Conservation (phyloP, 257 asterid species). For the Haberlea rhodopensis region DNA sequence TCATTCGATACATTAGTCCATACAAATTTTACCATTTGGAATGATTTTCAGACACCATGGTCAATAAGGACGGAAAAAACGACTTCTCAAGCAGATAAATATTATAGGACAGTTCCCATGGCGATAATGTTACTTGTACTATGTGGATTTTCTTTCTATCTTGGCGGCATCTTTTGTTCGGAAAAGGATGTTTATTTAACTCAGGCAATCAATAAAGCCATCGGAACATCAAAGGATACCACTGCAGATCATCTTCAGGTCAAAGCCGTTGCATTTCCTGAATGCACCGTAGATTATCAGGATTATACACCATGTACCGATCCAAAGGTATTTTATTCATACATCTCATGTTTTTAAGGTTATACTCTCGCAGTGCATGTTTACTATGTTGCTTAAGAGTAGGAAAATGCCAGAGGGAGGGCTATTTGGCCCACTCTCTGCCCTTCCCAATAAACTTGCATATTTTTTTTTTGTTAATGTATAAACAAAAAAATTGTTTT, state of each 20-base stretch:
- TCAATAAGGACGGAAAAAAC: constrained; percentile 49
- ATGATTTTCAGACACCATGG: constrained; percentile 37
- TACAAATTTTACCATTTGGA: constrained; percentile 10
- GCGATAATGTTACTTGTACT: constrained; percentile 44
- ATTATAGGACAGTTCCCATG: constrained; percentile 37
- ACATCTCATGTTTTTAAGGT: constrained; percentile 11
- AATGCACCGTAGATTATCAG: constrained; percentile 47
- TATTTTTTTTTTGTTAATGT: no score
- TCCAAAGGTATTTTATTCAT: constrained; percentile 46
- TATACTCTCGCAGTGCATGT: neutral
- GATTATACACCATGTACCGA: constrained; percentile 83
- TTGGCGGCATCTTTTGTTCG: constrained; percentile 60
- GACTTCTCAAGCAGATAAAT: constrained; percentile 34
- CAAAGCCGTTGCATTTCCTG: constrained; percentile 42
- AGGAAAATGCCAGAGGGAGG: neutral
- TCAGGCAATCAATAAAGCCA: constrained; percentile 34
- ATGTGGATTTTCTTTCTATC: constrained; percentile 67
- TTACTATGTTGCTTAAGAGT: neutral
- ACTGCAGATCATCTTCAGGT: constrained; percentile 30
- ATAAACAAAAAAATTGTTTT: no score
- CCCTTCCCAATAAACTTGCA: neutral
- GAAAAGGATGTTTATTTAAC: constrained; percentile 36
- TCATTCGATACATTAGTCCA: neutral
- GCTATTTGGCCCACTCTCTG: neutral
- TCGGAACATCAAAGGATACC: constrained; percentile 27